Evolutionary conservation across 225 moss, liverwort and hornwort genomes (phyloP), one percentile per base, ranked within the genome.

Genomic region (Polytrichum formosum): DNA sequence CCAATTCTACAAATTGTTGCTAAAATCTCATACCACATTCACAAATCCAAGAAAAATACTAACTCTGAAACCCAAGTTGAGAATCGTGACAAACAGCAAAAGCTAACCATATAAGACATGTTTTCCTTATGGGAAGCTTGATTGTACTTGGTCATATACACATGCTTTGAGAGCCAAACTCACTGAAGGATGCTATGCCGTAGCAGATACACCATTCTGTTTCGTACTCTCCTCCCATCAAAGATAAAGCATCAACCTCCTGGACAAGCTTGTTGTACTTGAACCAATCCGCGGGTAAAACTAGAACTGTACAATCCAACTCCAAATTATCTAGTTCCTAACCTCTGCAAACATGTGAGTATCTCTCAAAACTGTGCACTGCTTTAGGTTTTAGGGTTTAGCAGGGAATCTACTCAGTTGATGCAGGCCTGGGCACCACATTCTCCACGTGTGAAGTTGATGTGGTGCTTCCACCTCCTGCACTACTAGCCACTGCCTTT

Each of bases 381-480:
- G 63, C 0, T 35, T 35, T 35, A 7, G 33, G 7, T 7, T 33
- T 33, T 33, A 33, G 33, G 33, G 26, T 26, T 28, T 9, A 10
- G 31, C 5, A 35, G 46, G 13, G 13, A 37, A 58, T 22, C 58
- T 87, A 87, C 62, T 87, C 81, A 64, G 87, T 81, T 61, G 88
- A 82, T 69, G 84, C 88, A 64, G 84, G 88, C 66, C 88, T 82
- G 63, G 84, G 72, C 82, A 88, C 82, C 79, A 82, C 84, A 54
- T 80, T 84, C 73, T 88, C 88, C 73, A 82, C 79, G 6, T 84
- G 82, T n/a, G 58, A 75, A 7, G 82, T 61, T 6, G 84, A 71
- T 66, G 68, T 84, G 23, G 73, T 73, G 67, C 75, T 68, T 63
- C 16, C 46, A 7, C 46, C 46, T 46, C 77, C 77, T 28, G 81